Evolutionary conservation across 768 basidiomycete genomes (phyloP).

Genomic region (Tephrocybe rancida): DNA sequence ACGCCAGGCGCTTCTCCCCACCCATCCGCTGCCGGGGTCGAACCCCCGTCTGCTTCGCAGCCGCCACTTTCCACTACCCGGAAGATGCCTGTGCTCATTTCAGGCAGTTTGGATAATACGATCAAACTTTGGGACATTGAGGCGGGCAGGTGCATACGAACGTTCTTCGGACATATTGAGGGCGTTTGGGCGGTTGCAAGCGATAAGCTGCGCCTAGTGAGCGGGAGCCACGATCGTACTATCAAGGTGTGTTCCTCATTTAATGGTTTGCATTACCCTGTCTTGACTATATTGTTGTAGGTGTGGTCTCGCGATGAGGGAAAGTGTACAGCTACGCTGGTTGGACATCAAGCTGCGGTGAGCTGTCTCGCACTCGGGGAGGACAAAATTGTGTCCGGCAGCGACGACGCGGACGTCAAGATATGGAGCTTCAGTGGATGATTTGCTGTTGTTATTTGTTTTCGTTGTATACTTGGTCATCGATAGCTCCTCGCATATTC

Average conservation of each 20-base stretch:
- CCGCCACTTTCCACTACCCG: conserved; percentile 20
- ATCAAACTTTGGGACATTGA: conserved; percentile 97
- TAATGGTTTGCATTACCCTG: background rate
- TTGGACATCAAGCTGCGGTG: conserved; percentile 94
- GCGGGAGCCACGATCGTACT: conserved; percentile 94
- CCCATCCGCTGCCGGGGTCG: background rate
- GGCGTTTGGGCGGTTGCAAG: conserved; percentile 97
- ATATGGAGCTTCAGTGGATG: conserved; percentile 75
- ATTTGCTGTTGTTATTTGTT: conserved; percentile 9
- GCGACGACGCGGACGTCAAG: conserved; percentile 87
- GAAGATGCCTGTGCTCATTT: conserved; percentile 78
- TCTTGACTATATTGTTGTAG: too few species aligned
- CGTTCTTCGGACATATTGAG: conserved; percentile 97
- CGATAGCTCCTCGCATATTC: conserved; percentile 6
- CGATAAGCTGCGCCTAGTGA: conserved; percentile 89
- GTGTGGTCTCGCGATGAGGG: conserved; percentile 95
- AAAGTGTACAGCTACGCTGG: conserved; percentile 83
- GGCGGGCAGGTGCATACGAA: conserved; percentile 71
- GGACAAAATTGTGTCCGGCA: conserved; percentile 96
- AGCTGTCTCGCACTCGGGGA: conserved; percentile 89
- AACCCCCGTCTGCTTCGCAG: background rate
- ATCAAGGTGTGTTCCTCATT: conserved; percentile 71
- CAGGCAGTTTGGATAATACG: conserved; percentile 92
- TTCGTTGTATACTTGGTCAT: conserved; percentile 8
- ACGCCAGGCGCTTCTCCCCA: background rate